Conservation (phyloP, 192 early-diverging fungal genomes). For the Ambispora gerdemannii region DNA sequence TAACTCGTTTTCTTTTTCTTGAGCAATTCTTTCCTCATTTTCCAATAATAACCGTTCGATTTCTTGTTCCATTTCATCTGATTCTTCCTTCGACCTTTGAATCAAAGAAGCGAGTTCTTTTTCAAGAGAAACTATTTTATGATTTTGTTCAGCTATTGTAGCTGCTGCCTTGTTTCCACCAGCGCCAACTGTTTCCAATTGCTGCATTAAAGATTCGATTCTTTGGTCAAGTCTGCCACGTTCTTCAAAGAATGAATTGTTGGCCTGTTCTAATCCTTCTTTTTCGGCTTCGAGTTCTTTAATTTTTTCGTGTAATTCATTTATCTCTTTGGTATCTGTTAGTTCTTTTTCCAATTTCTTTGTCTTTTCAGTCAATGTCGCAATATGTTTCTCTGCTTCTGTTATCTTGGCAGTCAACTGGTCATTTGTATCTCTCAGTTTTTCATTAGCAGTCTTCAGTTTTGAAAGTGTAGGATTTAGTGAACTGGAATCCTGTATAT, state of each 20-base stretch:
- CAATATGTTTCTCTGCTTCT: slow-evolving; percentile 5
- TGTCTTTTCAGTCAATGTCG: slow-evolving; percentile 6
- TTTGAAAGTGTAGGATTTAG: slow-evolving; percentile 22
- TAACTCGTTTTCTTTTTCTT: neutral
- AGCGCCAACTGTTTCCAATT: neutral
- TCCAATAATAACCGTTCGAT: slow-evolving; percentile 6
- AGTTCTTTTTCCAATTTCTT: slow-evolving; percentile 24
- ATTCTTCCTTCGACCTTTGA: neutral
- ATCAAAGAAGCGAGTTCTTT: neutral
- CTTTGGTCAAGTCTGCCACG: slow-evolving; percentile 10
- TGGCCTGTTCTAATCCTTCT: slow-evolving; percentile 14
- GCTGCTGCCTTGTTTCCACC: neutral
- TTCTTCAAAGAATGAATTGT: slow-evolving; percentile 19
- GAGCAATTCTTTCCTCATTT: slow-evolving; percentile 5
- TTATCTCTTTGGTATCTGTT: neutral
- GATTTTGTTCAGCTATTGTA: slow-evolving; percentile 11
- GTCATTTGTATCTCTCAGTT: slow-evolving; percentile 22
- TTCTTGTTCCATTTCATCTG: slow-evolving; percentile 27
- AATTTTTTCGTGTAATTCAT: slow-evolving; percentile 18
- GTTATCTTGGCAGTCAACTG: slow-evolving; percentile 12
- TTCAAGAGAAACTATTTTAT: slow-evolving; percentile 10
- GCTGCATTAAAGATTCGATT: slow-evolving; percentile 12
- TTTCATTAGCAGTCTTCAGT: slow-evolving; percentile 12
- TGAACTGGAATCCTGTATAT: neutral
- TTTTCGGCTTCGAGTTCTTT: slow-evolving; percentile 18